Conservation (phyloP, 805 yeast species). For the Saturnispora zaruensis region DNA sequence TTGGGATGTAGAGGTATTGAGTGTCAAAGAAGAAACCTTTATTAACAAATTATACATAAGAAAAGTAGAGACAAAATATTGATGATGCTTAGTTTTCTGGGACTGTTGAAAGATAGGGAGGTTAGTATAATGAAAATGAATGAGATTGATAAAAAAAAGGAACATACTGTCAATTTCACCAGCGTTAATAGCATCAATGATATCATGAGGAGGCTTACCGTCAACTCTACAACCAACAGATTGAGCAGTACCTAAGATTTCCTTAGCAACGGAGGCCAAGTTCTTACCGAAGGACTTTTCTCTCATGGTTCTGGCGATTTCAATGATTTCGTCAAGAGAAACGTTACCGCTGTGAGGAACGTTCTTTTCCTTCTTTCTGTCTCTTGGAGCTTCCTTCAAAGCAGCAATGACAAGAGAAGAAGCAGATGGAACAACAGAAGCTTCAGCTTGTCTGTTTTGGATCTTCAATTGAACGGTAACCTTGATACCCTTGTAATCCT, state of each 20-base stretch:
- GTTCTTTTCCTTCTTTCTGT: slow-evolving; percentile 99
- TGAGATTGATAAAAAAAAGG: neutral
- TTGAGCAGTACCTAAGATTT: slow-evolving; percentile 99
- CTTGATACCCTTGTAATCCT: slow-evolving; percentile 97
- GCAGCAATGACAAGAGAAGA: slow-evolving; percentile 98
- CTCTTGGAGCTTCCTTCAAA: slow-evolving; percentile 99
- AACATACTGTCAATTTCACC: slow-evolving; percentile 82
- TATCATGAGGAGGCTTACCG: slow-evolving; percentile 98
- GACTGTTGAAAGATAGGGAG: slow-evolving; percentile 27
- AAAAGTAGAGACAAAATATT: slow-evolving; percentile 2
- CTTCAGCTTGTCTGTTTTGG: slow-evolving; percentile 99
- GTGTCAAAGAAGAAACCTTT: slow-evolving; percentile 8
- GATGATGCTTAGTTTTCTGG: slow-evolving; percentile 56
- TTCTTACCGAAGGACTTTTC: slow-evolving; percentile 97
- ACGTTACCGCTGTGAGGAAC: slow-evolving; percentile 99
- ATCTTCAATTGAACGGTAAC: slow-evolving; percentile 97
- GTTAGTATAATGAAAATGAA: slow-evolving; percentile 6
- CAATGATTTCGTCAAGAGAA: slow-evolving; percentile 91
- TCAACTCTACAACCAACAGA: slow-evolving; percentile 99
- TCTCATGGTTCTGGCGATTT: slow-evolving; percentile 96
- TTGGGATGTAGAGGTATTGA: neutral
- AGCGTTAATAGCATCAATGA: slow-evolving; percentile 95
- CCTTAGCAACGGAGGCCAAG: slow-evolving; percentile 95
- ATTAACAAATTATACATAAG: slow-evolving; percentile 20
- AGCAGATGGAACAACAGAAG: slow-evolving; percentile 99